These are phyloP conservation scores for Paramyrothecium roridum DNA, from an alignment of 2,329 filamentous ascomycete genomes.

Conservation along the genomic window DNA sequence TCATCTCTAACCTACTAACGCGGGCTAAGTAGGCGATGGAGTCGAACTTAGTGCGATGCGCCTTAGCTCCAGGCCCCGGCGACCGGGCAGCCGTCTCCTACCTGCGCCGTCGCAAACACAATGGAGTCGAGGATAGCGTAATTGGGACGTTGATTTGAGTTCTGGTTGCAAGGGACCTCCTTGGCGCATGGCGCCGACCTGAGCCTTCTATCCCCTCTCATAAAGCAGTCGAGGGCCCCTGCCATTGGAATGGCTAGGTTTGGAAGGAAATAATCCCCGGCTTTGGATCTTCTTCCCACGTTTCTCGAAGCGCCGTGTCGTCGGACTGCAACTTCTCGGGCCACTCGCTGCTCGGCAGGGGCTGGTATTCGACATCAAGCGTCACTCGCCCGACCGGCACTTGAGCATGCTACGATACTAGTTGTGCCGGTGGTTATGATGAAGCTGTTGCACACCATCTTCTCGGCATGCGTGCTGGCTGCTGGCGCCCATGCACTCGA, in stretches of 20 bases:
- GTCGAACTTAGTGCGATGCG: not conserved
- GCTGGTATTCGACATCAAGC: not conserved
- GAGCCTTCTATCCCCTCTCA: not conserved
- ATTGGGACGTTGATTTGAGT: not conserved
- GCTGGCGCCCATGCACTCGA: not conserved
- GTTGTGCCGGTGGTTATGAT: not conserved
- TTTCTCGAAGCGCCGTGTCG: not conserved
- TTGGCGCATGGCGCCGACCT: not conserved
- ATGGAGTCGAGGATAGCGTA: not conserved
- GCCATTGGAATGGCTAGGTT: not conserved
- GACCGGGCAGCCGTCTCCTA: not conserved
- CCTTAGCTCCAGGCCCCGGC: not conserved
- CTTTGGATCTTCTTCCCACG: not conserved
- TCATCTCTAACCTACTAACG: not conserved
- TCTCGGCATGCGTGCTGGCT: not conserved
- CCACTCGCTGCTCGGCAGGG: not conserved
- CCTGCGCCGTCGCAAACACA: not conserved
- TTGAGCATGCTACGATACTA: not conserved
- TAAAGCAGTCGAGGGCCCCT: not conserved
- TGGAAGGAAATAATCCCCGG: not conserved
- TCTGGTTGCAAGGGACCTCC: not conserved
- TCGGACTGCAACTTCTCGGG: not conserved
- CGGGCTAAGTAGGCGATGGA: not conserved
- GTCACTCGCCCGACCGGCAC: not conserved
- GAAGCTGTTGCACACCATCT: not conserved